phyloP scores from a whole-genome alignment of 345 rosid species.

The Eutrema japonicum region DNA sequence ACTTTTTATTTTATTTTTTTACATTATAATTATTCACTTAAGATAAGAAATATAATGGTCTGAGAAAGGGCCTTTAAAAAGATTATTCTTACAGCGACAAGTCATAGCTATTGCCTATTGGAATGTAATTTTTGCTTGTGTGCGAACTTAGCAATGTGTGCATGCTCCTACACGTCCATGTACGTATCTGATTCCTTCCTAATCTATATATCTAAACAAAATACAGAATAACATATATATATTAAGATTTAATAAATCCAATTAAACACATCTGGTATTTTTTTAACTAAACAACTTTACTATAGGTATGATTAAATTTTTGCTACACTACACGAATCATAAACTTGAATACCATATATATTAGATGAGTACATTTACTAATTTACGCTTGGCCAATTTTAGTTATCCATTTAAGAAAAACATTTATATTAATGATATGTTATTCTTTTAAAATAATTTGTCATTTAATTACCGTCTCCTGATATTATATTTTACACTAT shows the following conservation, averaged over 20 bases:
- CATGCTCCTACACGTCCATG: slow-evolving; percentile 44
- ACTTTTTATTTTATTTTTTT: background rate
- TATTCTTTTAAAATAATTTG: background rate
- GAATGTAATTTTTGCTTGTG: slow-evolving; percentile 38
- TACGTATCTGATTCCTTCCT: slow-evolving; percentile 45
- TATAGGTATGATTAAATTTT: background rate
- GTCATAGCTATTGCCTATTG: slow-evolving; percentile 37
- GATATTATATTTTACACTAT: background rate
- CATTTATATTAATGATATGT: background rate
- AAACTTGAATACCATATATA: background rate
- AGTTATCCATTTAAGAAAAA: background rate
- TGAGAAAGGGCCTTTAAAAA: slow-evolving; percentile 43
- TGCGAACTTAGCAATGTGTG: slow-evolving; percentile 37
- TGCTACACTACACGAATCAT: background rate
- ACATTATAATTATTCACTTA: slow-evolving; percentile 27
- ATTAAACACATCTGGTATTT: background rate
- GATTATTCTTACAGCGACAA: slow-evolving; percentile 48
- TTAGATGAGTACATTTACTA: background rate
- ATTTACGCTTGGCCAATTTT: background rate
- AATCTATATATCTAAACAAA: background rate
- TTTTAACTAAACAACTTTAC: background rate
- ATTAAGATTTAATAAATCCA: background rate
- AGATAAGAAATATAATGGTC: slow-evolving; percentile 41
- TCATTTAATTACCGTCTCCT: background rate
- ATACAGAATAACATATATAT: background rate